phyloP scores from a whole-genome alignment of 2,329 filamentous ascomycete genomes.

The Cryphonectria parasitica region DNA sequence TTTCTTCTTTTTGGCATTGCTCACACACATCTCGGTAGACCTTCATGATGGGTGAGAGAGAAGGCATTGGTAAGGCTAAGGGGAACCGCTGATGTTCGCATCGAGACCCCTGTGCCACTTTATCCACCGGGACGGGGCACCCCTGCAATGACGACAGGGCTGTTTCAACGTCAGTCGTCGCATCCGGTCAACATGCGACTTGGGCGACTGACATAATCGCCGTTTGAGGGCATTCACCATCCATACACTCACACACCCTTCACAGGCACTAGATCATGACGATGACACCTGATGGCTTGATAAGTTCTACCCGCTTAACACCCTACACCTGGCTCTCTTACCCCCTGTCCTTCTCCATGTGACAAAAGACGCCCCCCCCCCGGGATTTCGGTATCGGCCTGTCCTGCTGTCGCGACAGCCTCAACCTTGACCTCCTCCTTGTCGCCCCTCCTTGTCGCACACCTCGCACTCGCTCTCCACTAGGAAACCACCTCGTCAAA shows the following conservation, averaged over 20 bases:
- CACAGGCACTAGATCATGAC: background rate
- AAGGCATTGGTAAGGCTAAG: too few relatives aligned
- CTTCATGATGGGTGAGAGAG: too few relatives aligned
- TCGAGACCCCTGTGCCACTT: background rate
- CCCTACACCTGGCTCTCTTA: background rate
- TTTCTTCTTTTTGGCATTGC: too few relatives aligned
- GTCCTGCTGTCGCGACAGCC: background rate
- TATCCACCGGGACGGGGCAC: background rate
- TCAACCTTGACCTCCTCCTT: slow-evolving; percentile 2
- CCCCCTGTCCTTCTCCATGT: background rate
- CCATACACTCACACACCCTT: background rate
- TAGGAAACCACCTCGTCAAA: background rate
- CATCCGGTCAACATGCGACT: slow-evolving; percentile 11
- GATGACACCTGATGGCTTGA: background rate
- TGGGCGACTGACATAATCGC: background rate
- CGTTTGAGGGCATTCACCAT: background rate
- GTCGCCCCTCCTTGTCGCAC: background rate
- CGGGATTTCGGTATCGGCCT: background rate
- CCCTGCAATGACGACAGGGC: slow-evolving; percentile 16
- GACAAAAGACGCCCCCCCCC: background rate
- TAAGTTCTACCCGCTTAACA: background rate
- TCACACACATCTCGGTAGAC: too few relatives aligned
- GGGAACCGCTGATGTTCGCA: background rate
- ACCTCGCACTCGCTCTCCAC: background rate
- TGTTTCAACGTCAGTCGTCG: slow-evolving; percentile 16